phyloP scores from a whole-genome alignment of 176 grass and related monocot genomes.

The Poa annua region DNA sequence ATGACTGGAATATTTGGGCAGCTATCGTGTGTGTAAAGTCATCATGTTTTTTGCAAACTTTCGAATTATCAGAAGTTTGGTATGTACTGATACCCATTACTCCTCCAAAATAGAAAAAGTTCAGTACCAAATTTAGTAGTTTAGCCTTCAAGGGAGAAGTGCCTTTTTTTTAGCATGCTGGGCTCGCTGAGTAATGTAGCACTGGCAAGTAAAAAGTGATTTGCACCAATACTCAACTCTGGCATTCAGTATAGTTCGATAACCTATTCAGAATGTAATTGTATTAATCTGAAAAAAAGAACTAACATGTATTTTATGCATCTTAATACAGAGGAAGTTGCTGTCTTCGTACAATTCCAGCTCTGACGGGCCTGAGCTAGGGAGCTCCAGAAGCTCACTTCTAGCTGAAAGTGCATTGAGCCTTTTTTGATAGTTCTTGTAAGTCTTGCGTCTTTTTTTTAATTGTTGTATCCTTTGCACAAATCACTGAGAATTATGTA shows the following conservation, averaged over 20 bases:
- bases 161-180: background rate
- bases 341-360: conserved; percentile 54
- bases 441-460: conserved; percentile 40
- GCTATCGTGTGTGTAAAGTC: conserved; percentile 33
- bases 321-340: conserved; percentile 74
- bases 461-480: conserved; percentile 8
- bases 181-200: conserved; percentile 3
- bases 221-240: conserved; percentile 16
- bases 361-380: conserved; percentile 51
- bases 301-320: conserved; percentile 36
- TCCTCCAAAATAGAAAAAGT: background rate
- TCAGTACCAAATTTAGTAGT: background rate
- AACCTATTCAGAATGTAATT: conserved; percentile 12
- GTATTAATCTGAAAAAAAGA: conserved; percentile 35
- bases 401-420: conserved; percentile 54
- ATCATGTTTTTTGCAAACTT: conserved; percentile 39
- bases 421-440: conserved; percentile 54
- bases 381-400: conserved; percentile 50
- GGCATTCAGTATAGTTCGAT: background rate
- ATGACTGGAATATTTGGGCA: conserved; percentile 30
- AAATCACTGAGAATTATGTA: conserved; percentile 20
- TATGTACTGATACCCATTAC: conserved; percentile 35
- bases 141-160: background rate
- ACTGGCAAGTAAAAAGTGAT: conserved; percentile 9
- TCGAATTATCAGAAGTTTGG: conserved; percentile 41